Evolutionary conservation across 345 rosid species (phyloP).

Genomic region (Combretum micranthum): DNA sequence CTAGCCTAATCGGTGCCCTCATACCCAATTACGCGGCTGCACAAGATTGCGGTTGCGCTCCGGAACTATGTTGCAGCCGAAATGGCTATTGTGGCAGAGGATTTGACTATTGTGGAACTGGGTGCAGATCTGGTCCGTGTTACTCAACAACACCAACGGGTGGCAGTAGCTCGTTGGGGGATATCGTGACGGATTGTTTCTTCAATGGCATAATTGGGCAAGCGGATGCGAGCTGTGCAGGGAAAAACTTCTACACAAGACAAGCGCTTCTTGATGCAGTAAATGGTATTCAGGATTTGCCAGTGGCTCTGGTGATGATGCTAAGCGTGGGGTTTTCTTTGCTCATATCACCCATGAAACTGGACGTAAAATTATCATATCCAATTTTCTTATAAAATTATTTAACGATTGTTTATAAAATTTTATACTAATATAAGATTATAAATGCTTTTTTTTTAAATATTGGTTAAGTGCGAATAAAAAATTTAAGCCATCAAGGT

Average conservation of each 20-base stretch:
- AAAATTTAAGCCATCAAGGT: too few relatives aligned
- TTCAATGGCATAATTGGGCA: conserved; percentile 47
- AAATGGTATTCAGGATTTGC: conserved; percentile 40
- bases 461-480: too few relatives aligned
- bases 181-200: conserved; percentile 39
- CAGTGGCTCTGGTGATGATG: conserved; percentile 38
- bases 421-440: too few relatives aligned
- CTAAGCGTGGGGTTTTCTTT: conserved; percentile 67
- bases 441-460: too few relatives aligned
- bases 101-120: conserved; percentile 34
- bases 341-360: conserved; percentile 85
- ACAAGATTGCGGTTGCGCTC: conserved; percentile 37
- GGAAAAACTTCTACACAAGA: conserved; percentile 54
- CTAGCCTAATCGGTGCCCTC: neutral
- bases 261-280: conserved; percentile 47
- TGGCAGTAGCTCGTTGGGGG: conserved; percentile 22
- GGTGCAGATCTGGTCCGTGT: conserved; percentile 58
- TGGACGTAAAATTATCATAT: conserved; percentile 45
- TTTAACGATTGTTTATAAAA: neutral
- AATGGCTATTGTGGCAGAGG: conserved; percentile 35
- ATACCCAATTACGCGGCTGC: conserved; percentile 1
- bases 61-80: conserved; percentile 37
- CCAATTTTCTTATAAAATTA: neutral
- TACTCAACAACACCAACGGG: conserved; percentile 24
- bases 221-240: conserved; percentile 39